These are phyloP conservation scores for Hyphopichia homilentoma DNA, from an alignment of 805 yeast genomes.

Conservation along the genomic window DNA sequence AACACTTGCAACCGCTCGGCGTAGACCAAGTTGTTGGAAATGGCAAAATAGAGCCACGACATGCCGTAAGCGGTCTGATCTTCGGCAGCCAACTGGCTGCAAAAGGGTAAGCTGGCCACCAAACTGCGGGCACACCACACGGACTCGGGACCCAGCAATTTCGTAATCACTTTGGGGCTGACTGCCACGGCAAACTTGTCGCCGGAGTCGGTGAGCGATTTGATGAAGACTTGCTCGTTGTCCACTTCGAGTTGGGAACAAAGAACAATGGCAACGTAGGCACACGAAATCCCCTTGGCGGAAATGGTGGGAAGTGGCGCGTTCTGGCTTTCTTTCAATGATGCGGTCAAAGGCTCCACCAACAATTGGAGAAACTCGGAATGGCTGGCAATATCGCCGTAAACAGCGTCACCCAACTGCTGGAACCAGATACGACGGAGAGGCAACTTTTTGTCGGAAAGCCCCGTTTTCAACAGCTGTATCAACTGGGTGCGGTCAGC, in stretches of 20 bases:
- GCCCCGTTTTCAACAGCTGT: constrained; percentile 49
- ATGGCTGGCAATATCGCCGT: constrained; percentile 3
- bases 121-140: constrained; percentile 53
- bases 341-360: constrained; percentile 20
- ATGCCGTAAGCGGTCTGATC: constrained; percentile 32
- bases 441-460: constrained; percentile 59
- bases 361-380: constrained; percentile 5
- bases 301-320: constrained; percentile 54
- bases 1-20: constrained; percentile 32
- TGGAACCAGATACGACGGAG: constrained; percentile 67
- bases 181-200: constrained; percentile 46
- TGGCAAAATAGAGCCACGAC: constrained; percentile 46
- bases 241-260: constrained; percentile 9
- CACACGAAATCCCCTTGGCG: constrained; percentile 49
- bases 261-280: constrained; percentile 45
- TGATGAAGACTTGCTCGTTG: constrained; percentile 24
- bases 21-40: constrained; percentile 38
- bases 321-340: constrained; percentile 39
- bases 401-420: constrained; percentile 39
- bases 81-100: constrained; percentile 10
- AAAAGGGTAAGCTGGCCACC: constrained; percentile 19
- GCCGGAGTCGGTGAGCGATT: constrained; percentile 30
- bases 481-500: constrained; percentile 18
- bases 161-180: constrained; percentile 47
- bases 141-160: constrained; percentile 45